Base-by-base conservation (phyloP, 495 filamentous ascomycete species). In the Elaphomyces granulatus region DNA sequence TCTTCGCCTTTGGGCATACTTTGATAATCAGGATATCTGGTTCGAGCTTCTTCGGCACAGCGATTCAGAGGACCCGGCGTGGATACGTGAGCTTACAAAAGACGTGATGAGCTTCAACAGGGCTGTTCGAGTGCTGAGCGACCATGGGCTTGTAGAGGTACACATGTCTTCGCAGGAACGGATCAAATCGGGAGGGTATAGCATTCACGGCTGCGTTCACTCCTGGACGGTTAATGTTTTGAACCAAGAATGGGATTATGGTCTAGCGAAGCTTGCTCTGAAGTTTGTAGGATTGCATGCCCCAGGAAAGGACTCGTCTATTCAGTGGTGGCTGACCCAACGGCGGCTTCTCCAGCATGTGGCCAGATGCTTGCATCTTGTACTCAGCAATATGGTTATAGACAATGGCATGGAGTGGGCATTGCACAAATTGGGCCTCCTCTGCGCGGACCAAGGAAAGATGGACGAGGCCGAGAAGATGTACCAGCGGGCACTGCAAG, bases 151-250 rank as follows among this genome's bases (percentile, higher is more conserved):
- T 48, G 45, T 59, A 41, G 32, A 40, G 15, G 36, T 43, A 31
- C 46, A 58, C 34, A 42, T 38, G 2, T 43, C 41, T 32, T 41
- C 34, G 32, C 44, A 47, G 41, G 48, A 56, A 47, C 46, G 43
- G 39, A 59, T 58, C 36, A 53, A 62, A 39, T 44, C 45, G 38
- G 55, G 59, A 23, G 51, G 59, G 20, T 48, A 63, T 44, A 37
- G 20, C 37, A 53, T 15, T 33, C 45, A 31, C 38, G 32, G 40
- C 36, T 50, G 19, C 52, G 46, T 31, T 32, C 49, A 19, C 38
- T 47, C n/a, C n/a, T 55, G 26, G 40, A 55, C 42, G 53, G 48
- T 28, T n/a, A n/a, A n/a, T n/a, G n/a, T n/a, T n/a, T n/a, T n/a
- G n/a, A n/a, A n/a, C n/a, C n/a, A n/a, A n/a, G n/a, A n/a, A n/a